Base-by-base conservation (phyloP, 1,284 basidiomycete species). In the Ganoderma boninense region DNA sequence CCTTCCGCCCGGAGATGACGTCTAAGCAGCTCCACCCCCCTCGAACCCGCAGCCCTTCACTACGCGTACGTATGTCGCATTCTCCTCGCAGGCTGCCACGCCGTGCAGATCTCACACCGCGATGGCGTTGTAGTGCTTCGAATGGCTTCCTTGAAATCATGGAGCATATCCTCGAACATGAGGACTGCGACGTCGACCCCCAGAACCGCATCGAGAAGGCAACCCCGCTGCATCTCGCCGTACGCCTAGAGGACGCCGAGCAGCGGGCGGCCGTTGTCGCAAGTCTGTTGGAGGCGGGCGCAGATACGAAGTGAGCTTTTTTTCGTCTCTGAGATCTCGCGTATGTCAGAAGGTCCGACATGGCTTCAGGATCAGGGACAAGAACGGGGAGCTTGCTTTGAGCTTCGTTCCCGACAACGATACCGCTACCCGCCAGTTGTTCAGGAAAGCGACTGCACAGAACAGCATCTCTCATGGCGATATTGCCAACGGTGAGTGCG, bases 201-300 rank as follows among this genome's bases (percentile, higher is more conserved):
- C 85, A 90, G 76, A 97, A 97, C 80, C 85, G 87, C 26, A 80
- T 94, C 42, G 90, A 92, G 52, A 88, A 88, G 11, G 90, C 92
- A 46, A 97, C 96, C 0, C 95, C 96, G 1, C 84, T 97, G 13
- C 96, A 97, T 79, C 87, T 95, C 23, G 95, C 95, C 0, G 85
- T 94, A 20, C 82, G 84, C 74, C 80, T 92, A 67, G 85, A 90
- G 72, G 86, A 95, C 69, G 83, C 84, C 7, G 90, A 91, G 54
- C 81, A 89, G 10, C 85, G 94, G 52, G 77, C 77, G 62, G 76
- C 82, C 63, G 80, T 92, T 69, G 89, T 93, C 29, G 86, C 89
- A 72, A 90, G 87, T 70, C 81, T 96, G 64, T 81, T 95, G 4
- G 94, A 95, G 1, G 93, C 93, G 1, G 94, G 94, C 4, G 93